Evolutionary conservation across 2,329 filamentous ascomycete genomes (phyloP), one percentile per base, ranked within the genome.

Genomic region (Colletotrichum tamarilloi): DNA sequence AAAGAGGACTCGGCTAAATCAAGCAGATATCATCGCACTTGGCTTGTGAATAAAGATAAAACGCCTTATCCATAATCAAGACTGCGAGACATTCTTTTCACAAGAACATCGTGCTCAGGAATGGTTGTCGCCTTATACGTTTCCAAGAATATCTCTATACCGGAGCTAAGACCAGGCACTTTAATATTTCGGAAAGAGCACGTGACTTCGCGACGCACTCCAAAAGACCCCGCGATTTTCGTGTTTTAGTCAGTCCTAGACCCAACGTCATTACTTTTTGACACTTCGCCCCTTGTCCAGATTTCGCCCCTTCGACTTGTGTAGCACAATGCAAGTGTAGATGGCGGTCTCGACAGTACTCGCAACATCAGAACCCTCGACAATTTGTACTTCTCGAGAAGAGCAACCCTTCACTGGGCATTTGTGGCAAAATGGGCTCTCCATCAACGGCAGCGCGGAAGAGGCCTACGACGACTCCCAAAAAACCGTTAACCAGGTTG

Each of bases 391-490:
- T 19, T n/a, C 53, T 35, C 9, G 12, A 12, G 9, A 46, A 4
- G 7, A 12, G 19, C 5, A 26, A 12, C 12, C 7, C 2, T 26
- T 55, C 16, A 28, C 32, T 57, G 24, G 19, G 6, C n/a, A 28
- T 16, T 35, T 14, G 60, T 64, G 53, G 59, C 71, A 66, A 63
- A 4, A 75, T 75, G 74, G 74, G 38, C n/a, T 68, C 63, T 35
- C 52, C 74, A 9, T 68, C 74, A 16, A 65, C 74, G 19, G 62
- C 68, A 62, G 53, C 63, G 26, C 65, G 70, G 24, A 75, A 75
- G 69, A 69, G 73, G 35, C 30, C 66, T 14, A 75, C 74, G 35
- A 42, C 66, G 14, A 75, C 74, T 19, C 74, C 74, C n/a, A 73
- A 73, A 55, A 75, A 70, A 67, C 62, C 62, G 12, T 46, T 66